A percentile compares a stretch with the other conserved stretches of the same genome.
phyloP scores from a whole-genome alignment of 179 eudicot genomes.

The Monotropa hypopitys region DNA sequence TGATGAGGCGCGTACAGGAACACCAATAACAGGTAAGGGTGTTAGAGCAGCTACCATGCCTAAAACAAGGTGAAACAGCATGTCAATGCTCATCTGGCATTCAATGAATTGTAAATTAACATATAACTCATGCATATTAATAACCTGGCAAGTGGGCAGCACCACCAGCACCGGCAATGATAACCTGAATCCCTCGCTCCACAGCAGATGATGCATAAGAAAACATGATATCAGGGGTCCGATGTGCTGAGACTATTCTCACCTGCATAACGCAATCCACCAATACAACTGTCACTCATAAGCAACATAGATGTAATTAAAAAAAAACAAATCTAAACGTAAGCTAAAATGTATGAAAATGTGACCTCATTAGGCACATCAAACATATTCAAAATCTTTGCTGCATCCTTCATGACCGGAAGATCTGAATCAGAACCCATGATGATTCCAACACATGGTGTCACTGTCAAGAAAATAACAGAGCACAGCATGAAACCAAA shows the following conservation, averaged over 20 bases:
- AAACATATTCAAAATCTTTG: slow-evolving; percentile 51
- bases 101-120: background rate
- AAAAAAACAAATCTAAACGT: background rate
- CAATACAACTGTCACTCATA: background rate
- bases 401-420: slow-evolving; percentile 90
- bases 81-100: background rate
- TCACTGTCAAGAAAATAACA: slow-evolving; percentile 20
- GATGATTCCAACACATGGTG: slow-evolving; percentile 73
- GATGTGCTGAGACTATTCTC: slow-evolving; percentile 82
- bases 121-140: slow-evolving; percentile 6
- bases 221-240: slow-evolving; percentile 83
- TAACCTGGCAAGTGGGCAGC: slow-evolving; percentile 98
- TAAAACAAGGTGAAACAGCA: slow-evolving; percentile 15
- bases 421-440: slow-evolving; percentile 99
- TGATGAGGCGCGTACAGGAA: slow-evolving; percentile 76
- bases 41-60: slow-evolving; percentile 98
- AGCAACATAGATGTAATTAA: background rate
- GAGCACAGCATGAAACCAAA: background rate
- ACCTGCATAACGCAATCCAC: slow-evolving; percentile 34
- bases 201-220: slow-evolving; percentile 66
- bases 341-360: background rate
- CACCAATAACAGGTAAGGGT: slow-evolving; percentile 88
- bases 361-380: slow-evolving; percentile 60
- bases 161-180: slow-evolving; percentile 98
- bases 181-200: slow-evolving; percentile 70